Base-by-base conservation (phyloP, 2,329 filamentous ascomycete species). In the Neonectria neomacrospora region DNA sequence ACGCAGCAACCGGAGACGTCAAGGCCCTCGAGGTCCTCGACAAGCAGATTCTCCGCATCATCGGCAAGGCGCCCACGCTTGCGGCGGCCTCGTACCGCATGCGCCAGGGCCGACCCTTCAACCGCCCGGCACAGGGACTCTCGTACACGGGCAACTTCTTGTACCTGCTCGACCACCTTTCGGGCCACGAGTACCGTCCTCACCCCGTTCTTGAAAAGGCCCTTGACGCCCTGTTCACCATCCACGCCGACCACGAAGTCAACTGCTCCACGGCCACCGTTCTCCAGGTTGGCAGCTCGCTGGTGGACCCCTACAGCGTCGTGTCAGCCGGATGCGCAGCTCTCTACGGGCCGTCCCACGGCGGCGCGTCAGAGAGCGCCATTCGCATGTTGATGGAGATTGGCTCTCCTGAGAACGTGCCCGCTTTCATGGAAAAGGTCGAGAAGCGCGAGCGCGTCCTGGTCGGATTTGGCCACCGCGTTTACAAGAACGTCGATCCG, bases 201-300 rank as follows among this genome's bases (percentile, higher is more conserved):
- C 81, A 86, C 61, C 80, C 82, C 0, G 79, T 82, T 4, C 74
- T 87, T 8, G 82, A 82, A 52, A 81, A 80, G 66, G 80, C 80
- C n/a, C 75, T 88, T 16, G 83, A 87, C 56, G 79, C 80, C 6
- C 79, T 88, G 3, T 85, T 85, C 69, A 83, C 87, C 57, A 80
- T 88, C 23, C 84, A 86, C 65, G 82, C 84, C 2, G 86, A 88
- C 67, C 86, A 88, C 70, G 86, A 87, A 63, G 84, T 88, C 73
- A 86, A 87, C 67, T 82, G 84, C 69, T 85, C 84, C 2, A 87
- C 85, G 0, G 85, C 86, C 1, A 83, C 85, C 1, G 80, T 86
- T 32, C 75, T 88, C 16, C 84, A 87, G 60, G 84, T 87, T 20
- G 85, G 86, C 8, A 85, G 82, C 58, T 84, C 83, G 0, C 74